Base-by-base conservation (phyloP, 2,329 filamentous ascomycete species). In the Didymella pinodella region DNA sequence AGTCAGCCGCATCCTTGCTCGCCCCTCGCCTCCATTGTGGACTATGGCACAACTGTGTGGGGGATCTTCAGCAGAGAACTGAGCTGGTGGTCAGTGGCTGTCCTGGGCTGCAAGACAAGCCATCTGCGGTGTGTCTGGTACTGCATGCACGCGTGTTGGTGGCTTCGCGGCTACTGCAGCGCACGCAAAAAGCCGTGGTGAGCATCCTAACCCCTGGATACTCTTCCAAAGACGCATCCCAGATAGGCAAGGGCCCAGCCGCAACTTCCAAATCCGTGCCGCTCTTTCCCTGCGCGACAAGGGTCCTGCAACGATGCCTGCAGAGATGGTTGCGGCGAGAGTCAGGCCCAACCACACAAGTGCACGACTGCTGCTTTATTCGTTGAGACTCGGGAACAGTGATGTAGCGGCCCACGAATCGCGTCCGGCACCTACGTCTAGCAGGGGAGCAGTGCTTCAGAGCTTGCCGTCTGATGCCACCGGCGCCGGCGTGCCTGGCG, bases 251-350 rank as follows among this genome's bases (percentile, higher is more conserved):
- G 56, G 46, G 31, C 57, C 48, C 48, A 56, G 50, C 45, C 52
- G 56, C 61, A 59, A 59, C 59, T 67, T 65, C 68, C 66, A 43
- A 64, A 66, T 62, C 32, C 59, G 61, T 59, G 48, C 63, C 57
- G 48, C 52, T 50, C 40, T 50, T 46, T 52, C 56, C 59, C 41
- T 44, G 41, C 22, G 41, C 20, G 38, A 41, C 38, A 41, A 20
- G 38, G 38, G n/a, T 41, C 41, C 12, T 4, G 16, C 22, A 44
- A 12, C 11, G 40, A 16, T 26, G 40, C 22, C 14, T 48, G 47
- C 20, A 36, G 34, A 20, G 25, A 34, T 52, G 52, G 18, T 55
- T 48, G 52, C 57, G 25, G 49, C 20, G 29, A 48, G 31, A 20
- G 43, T 16, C 14, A 36, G 16, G 46, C 47, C 45, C 40, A 47